A percentile compares a stretch with the other conserved stretches of the same genome.
Evolutionary conservation across 2,329 filamentous ascomycete species (phyloP).

Genomic region (Fusarium sublunatum): DNA sequence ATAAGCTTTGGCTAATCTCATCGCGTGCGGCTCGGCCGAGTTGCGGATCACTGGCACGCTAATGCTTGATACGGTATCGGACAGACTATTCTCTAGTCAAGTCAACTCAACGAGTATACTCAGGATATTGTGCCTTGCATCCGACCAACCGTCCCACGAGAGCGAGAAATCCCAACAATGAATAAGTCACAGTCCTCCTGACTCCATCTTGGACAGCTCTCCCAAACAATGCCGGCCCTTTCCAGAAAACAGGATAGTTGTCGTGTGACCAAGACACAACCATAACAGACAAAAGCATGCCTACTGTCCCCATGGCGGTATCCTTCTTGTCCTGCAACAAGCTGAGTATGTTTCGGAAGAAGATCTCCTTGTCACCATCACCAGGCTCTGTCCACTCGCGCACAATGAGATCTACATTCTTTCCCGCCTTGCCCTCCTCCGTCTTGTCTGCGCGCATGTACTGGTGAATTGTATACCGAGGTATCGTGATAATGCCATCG

Average conservation of each 20-base stretch:
- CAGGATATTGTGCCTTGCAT: constrained; percentile 15
- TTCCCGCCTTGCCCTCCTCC: constrained; percentile 21
- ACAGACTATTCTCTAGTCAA: not conserved
- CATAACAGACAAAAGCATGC: constrained; percentile 33
- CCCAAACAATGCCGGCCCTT: constrained; percentile 31
- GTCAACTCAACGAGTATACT: not conserved
- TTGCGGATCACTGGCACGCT: not conserved
- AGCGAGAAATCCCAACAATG: constrained; percentile 14
- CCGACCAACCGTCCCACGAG: constrained; percentile 11
- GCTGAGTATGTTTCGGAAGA: constrained; percentile 40
- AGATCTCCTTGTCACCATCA: constrained; percentile 38
- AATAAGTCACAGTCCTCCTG: constrained; percentile 22
- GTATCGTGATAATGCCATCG: constrained; percentile 38
- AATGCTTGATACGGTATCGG: not conserved
- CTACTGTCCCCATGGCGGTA: constrained; percentile 9
- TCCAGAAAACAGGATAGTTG: constrained; percentile 39
- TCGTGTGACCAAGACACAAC: constrained; percentile 35
- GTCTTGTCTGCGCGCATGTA: constrained; percentile 36
- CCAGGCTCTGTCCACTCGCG: constrained; percentile 42
- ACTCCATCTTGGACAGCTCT: constrained; percentile 1
- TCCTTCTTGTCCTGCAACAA: constrained; percentile 35
- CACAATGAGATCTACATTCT: constrained; percentile 28
- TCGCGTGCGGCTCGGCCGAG: not conserved
- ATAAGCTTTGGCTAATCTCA: constrained; percentile 14
- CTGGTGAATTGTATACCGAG: constrained; percentile 34